Conservation (phyloP, 768 basidiomycete genomes). For the Termitomyces sp. region DNA sequence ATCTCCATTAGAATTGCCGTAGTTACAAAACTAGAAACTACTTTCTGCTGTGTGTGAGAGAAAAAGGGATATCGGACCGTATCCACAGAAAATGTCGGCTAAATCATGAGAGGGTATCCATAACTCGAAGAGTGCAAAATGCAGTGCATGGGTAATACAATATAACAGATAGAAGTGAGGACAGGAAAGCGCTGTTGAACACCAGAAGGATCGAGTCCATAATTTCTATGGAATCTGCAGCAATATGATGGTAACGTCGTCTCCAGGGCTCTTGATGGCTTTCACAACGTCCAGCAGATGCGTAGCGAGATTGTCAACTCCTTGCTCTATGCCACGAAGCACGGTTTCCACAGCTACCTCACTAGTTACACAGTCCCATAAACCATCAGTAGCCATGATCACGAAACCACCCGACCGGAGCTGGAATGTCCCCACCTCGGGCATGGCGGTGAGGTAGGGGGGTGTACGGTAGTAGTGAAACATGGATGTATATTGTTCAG, state of each 20-base stretch:
- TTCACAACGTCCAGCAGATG: conserved; percentile 22
- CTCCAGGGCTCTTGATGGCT: conserved; percentile 20
- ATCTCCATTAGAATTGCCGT: not conserved
- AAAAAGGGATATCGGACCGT: not conserved
- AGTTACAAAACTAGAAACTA: not conserved
- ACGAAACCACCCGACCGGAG: conserved; percentile 35
- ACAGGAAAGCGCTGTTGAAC: not conserved
- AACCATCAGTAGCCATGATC: conserved; percentile 49
- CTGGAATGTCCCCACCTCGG: conserved; percentile 34
- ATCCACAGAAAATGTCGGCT: no score
- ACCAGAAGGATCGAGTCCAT: not conserved
- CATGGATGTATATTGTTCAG: conserved; percentile 25
- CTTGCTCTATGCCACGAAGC: conserved; percentile 14
- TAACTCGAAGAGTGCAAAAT: not conserved
- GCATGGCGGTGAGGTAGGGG: conserved; percentile 50
- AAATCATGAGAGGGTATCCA: not conserved
- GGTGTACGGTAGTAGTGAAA: conserved; percentile 50
- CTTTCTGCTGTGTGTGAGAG: not conserved
- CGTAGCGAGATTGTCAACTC: conserved; percentile 20
- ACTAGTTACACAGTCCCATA: conserved; percentile 50
- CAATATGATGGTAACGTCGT: conserved; percentile 30
- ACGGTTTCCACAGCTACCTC: conserved; percentile 41
- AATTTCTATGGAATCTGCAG: conserved; percentile 11
- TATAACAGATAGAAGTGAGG: not conserved
- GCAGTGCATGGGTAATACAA: not conserved